phyloP scores from a whole-genome alignment of 164 flowering plant genomes.

The Buxus sempervirens region DNA sequence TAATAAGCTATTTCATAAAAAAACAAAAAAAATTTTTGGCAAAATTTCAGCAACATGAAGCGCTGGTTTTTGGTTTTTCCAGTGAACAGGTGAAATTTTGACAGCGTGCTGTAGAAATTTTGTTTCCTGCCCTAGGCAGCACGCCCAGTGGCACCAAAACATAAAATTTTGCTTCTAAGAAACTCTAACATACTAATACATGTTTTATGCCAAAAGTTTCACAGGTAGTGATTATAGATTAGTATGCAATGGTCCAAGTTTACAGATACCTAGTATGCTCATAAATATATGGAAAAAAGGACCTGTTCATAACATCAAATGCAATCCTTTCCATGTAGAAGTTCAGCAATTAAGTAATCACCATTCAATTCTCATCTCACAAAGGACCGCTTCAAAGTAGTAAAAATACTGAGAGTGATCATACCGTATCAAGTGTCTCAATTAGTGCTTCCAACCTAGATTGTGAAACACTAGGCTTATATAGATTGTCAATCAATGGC shows the following conservation, averaged over 20 bases:
- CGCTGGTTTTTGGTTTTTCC: no score
- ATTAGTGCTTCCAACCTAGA: conserved; percentile 77
- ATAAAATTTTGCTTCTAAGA: no score
- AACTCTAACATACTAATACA: not conserved
- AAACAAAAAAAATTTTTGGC: no score
- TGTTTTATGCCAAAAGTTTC: not conserved
- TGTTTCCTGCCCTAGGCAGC: no score
- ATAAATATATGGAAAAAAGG: no score
- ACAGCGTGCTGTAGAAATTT: no score
- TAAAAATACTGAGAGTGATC: conserved; percentile 15
- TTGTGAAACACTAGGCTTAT: conserved; percentile 75
- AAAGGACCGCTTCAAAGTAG: no score
- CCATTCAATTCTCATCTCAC: not conserved
- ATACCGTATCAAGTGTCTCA: conserved; percentile 87
- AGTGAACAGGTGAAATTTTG: no score
- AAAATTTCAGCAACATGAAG: no score
- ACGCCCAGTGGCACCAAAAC: no score
- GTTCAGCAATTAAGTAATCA: not conserved
- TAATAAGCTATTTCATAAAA: no score
- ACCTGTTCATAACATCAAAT: not conserved
- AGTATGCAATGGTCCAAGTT: not conserved
- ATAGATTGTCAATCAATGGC: conserved; percentile 72
- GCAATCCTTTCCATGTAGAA: not conserved
- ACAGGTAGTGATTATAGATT: not conserved
- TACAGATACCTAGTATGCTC: not conserved